Evolutionary conservation across 2,329 filamentous ascomycete species (phyloP), one percentile per base, ranked within the genome.

Genomic region (Diplodia mutila): DNA sequence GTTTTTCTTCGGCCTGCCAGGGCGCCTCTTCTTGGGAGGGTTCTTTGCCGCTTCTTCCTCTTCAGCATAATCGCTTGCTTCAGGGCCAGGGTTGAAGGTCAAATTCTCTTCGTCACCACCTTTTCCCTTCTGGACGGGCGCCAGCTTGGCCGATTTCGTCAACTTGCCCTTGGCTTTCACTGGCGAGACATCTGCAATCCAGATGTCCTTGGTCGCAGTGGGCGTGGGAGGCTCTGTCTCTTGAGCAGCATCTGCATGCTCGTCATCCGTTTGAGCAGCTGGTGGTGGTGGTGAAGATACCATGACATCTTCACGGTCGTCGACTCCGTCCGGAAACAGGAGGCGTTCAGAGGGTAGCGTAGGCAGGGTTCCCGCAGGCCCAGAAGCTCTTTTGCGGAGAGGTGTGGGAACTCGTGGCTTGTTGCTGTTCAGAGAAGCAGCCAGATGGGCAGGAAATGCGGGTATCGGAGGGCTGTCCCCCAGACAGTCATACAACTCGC

Each of bases 401-500:
- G 59, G 57, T 8, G 57, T 57, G 5, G 49, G 27, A 18, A 48
- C 23, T 11, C 57, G 66, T 12, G 48, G 57, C 39, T 63, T 64
- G 53, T 49, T 61, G 42, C 51, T 53, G 32, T 39, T 59, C 59
- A 66, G 37, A 46, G 59, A 64, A 49, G 32, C 49, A n/a, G 57
- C 68, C 32, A 57, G 34, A 39, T 76, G 78, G 53, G 72, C 72
- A 23, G 75, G 76, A 34, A 82, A 61, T 16, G 77, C 73, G 0
- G 80, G 80, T 21, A 77, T 70, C 0, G 80, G 78, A 6, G 78
- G 77, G 34, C 29, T 51, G 37, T 69, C 54, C 12, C 78, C 78
- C 18, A 85, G 76, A 48, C 84, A 79, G 5, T 83, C 78, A 37
- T 81, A 79, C 27, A 89, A 80, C 74, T 89, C 84, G 59, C 81